Base-by-base conservation (phyloP, 202 grass and related monocot genomes). In the Carex arenaria region DNA sequence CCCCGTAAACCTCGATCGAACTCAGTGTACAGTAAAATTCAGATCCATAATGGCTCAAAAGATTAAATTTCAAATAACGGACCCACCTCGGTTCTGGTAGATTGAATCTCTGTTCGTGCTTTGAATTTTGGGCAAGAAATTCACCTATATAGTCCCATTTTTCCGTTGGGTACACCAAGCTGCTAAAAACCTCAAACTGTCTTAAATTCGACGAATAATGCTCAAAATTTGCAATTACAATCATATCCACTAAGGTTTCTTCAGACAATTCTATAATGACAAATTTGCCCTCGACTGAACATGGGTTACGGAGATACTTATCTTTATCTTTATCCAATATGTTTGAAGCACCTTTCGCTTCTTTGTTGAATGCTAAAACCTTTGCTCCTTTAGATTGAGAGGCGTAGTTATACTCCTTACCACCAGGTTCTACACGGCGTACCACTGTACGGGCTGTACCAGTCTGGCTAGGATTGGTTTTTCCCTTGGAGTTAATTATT, bases 1-100 rank as follows among this genome's bases (percentile, higher is more conserved):
- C 92, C 80, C 96, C 96, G 80, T 96, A 94, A 30, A 99, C 90
- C 86, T 99, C 97, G 60, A 96, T 86, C 55, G 89, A 80, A 85
- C 97, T 99, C 64, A 99, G 67, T 17, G 97, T 99, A 79, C 97
- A 99, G 43, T 94, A 99, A 85, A 95, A 96, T 67, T 93, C 97
- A 22, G 89, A 90, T 80, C 97, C 97, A 78, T 99, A 96, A 88
- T 99, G 97, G 69, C 73, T 96, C 26, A 94, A 61, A 61, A 99
- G 88, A 59, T 89, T 99, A 71, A 96, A 82, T 73, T 92, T 96
- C 80, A 99, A 84, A 84, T 96, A 99, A 70, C 91, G 90, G 64
- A 88, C 87, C 97, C 97, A 99, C 85, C 93, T 99, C 3, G 93
- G 97, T 73, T 96, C 85, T 0, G 79, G 67, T 77, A 99, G 79